phyloP scores from a whole-genome alignment of 208 protist genomes.

The Acanthamoeba lenticulata region DNA sequence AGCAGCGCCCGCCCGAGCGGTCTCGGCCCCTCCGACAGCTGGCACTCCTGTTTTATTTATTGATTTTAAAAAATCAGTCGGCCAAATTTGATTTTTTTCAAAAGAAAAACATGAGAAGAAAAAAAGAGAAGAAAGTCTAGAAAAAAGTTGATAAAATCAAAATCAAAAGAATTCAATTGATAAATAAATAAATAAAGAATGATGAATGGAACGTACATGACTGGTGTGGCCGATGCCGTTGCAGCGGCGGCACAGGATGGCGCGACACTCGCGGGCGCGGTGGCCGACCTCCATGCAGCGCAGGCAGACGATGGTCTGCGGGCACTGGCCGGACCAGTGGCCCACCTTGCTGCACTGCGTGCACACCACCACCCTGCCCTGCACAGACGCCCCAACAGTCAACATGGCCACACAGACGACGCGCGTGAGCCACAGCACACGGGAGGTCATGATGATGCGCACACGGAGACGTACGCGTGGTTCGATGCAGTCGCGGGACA shows the following conservation, averaged over 20 bases:
- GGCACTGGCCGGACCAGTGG: not conserved
- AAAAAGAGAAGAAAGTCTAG: too few relatives aligned
- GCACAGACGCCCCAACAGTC: not conserved
- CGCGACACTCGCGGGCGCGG: not conserved
- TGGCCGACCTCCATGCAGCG: not conserved
- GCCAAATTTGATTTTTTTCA: too few relatives aligned
- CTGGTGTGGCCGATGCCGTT: not conserved
- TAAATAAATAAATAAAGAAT: too few relatives aligned
- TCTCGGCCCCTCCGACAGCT: too few relatives aligned
- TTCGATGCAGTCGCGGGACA: conserved; percentile 23
- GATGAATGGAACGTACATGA: too few relatives aligned
- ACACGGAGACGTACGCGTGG: not conserved
- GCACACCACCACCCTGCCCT: not conserved
- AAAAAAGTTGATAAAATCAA: too few relatives aligned
- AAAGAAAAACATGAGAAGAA: too few relatives aligned
- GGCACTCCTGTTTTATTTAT: too few relatives aligned
- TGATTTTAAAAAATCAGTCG: too few relatives aligned
- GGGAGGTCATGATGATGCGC: not conserved
- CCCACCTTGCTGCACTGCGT: not conserved
- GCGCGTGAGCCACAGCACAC: not conserved
- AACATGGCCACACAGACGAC: too few relatives aligned
- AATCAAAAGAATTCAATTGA: too few relatives aligned
- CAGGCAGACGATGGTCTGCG: not conserved
- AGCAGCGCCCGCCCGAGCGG: too few relatives aligned
- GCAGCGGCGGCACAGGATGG: not conserved